These are phyloP conservation scores for Rhododendron henanense DNA, from an alignment of 148 eudicot genomes.

Conservation along the genomic window DNA sequence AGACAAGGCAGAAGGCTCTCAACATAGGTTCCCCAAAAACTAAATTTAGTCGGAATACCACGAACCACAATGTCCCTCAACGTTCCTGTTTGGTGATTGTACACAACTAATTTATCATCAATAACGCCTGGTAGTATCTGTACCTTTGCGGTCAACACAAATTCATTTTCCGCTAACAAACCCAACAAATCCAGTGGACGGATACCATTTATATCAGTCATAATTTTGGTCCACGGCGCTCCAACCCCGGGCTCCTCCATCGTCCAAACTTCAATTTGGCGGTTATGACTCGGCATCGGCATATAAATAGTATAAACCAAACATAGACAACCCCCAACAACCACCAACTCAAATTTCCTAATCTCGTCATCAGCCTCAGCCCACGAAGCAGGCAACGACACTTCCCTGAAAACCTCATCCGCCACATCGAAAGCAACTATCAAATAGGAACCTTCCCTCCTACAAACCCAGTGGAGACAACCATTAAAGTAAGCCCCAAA, in stretches of 20 bases:
- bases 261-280: background rate
- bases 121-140: background rate
- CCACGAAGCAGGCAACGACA: background rate
- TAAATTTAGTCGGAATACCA: background rate
- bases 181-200: background rate
- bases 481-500: background rate
- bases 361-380: background rate
- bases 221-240: background rate
- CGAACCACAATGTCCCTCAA: background rate
- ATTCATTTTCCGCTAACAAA: background rate
- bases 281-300: background rate
- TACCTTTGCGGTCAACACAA: background rate
- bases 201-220: background rate
- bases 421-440: background rate
- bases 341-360: background rate
- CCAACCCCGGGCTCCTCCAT: background rate
- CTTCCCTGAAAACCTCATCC: background rate
- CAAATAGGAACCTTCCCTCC: background rate
- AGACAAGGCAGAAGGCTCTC: background rate
- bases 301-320: background rate
- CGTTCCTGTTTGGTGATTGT: background rate
- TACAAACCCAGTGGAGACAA: background rate
- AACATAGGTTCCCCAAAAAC: background rate
- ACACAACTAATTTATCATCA: background rate
- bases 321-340: background rate